Evolutionary conservation across 768 basidiomycete species (phyloP), one percentile per base, ranked within the genome.

Genomic region (Royoungia palumana): DNA sequence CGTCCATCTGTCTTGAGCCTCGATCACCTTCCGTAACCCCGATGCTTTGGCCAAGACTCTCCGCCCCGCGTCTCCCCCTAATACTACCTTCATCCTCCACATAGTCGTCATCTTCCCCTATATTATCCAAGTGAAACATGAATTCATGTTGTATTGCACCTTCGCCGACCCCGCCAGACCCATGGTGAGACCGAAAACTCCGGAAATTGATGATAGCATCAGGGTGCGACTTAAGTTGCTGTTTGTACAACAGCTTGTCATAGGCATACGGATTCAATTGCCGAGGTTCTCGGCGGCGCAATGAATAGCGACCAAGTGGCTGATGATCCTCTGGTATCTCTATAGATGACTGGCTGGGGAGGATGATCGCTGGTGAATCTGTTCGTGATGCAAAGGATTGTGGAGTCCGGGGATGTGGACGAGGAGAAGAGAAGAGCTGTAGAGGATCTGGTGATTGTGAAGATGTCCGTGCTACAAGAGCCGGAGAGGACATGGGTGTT

Each of bases 261-360:
- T 75, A 74, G 11, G 71, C 73, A 56, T 83, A 89, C 1, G 87
- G 87, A 12, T 78, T 74, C 14, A 81, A 51, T 58, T 89, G 87
- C 17, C 75, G 70, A 32, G 74, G 63, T 27, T 75, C 68, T 19
- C 87, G 78, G 39, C 60, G 57, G 30, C 87, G 81, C 32, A 88
- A 68, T 1, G 78, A 67, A 60, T 86, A 85, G 27, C 82, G 71
- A 22, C 56, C 47, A 24, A 54, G 40, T 14, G 50, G 57, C 4
- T 50, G 52, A 22, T 50, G 45, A 48, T 58, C 61, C n/a, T 48
- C 54, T 9, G 60, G 51, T 12, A 62, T 49, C 37, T 30, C 46
- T 7, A 50, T 35, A 19, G 50, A 38, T 22, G 50, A 54, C 35
- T 7, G 48, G 30, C 10, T 42, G 14, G 7, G 44, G 35, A 19